phyloP scores from a whole-genome alignment of 2,329 filamentous ascomycete species.

The Trichoderma simmonsii region DNA sequence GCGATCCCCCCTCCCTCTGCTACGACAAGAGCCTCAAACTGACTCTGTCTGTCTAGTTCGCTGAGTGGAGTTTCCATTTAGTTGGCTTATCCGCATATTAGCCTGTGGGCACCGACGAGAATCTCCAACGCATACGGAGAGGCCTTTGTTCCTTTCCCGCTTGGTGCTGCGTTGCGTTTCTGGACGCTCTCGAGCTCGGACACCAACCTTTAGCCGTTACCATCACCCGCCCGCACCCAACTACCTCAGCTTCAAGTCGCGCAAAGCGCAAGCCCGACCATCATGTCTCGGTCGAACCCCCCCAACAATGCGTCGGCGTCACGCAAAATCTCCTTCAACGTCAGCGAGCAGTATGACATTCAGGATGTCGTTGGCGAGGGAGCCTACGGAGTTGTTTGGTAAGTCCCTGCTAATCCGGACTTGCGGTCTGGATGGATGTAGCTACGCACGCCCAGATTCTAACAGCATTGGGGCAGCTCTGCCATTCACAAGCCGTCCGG shows the following conservation, averaged over 20 bases:
- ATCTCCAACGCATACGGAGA: neutral
- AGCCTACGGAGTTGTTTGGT: slow-evolving; percentile 98
- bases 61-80: slow-evolving; percentile 3
- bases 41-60: slow-evolving; percentile 2
- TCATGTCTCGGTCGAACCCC: slow-evolving; percentile 56
- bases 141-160: neutral
- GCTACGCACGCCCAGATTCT: neutral
- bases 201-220: neutral
- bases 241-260: neutral
- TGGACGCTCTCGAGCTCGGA: neutral
- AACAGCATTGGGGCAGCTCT: slow-evolving; percentile 56
- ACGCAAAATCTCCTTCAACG: slow-evolving; percentile 99
- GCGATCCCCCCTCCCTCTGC: neutral
- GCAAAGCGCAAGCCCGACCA: neutral
- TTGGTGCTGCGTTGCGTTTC: neutral
- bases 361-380: slow-evolving; percentile 99
- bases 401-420: slow-evolving; percentile 38
- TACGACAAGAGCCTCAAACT: neutral
- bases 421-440: neutral
- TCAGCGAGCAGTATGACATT: slow-evolving; percentile 99
- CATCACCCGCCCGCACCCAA: neutral
- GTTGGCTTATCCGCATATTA: slow-evolving; percentile 6
- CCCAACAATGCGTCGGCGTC: slow-evolving; percentile 60
- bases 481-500: slow-evolving; percentile 96
- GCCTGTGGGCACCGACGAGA: slow-evolving; percentile 12